Percentiles rank a stretch among this genome's conserved stretches.
Conservation (phyloP, 2,329 filamentous ascomycete genomes). For the Ceratocystis papillata region DNA sequence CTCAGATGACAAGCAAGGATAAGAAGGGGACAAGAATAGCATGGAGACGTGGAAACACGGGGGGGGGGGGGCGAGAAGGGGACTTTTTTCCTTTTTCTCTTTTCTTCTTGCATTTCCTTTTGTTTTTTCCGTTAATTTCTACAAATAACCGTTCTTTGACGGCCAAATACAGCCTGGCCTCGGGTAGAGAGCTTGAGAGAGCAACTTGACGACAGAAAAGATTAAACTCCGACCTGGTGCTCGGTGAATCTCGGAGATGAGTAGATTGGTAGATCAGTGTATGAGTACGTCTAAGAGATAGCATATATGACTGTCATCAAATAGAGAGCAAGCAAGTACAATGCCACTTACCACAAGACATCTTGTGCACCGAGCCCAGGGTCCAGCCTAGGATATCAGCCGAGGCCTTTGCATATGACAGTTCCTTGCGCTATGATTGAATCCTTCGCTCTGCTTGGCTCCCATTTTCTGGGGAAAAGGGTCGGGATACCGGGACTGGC, state of each 20-base stretch:
- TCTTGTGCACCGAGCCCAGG: background rate
- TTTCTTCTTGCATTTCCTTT: background rate
- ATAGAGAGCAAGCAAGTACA: background rate
- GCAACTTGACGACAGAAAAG: background rate
- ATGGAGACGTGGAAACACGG: background rate
- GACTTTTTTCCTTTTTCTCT: background rate
- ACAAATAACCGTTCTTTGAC: background rate
- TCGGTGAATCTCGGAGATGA: constrained; percentile 9
- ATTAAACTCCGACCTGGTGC: constrained; percentile 3
- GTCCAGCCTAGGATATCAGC: background rate
- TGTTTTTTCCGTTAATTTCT: background rate
- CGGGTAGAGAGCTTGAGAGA: background rate
- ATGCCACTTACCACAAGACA: background rate
- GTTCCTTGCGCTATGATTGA: constrained; percentile 7
- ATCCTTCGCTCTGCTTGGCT: constrained; percentile 1
- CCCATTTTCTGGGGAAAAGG: constrained; percentile 21
- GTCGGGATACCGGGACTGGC: constrained; percentile 20
- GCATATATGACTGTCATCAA: background rate
- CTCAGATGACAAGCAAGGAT: background rate
- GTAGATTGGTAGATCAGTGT: background rate
- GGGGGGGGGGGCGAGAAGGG: background rate
- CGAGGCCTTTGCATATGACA: constrained; percentile 20
- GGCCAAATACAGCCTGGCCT: background rate
- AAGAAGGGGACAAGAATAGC: background rate
- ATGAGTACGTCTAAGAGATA: no score